phyloP scores from a whole-genome alignment of 169 alveolate species.

The Eimeria tenella region DNA sequence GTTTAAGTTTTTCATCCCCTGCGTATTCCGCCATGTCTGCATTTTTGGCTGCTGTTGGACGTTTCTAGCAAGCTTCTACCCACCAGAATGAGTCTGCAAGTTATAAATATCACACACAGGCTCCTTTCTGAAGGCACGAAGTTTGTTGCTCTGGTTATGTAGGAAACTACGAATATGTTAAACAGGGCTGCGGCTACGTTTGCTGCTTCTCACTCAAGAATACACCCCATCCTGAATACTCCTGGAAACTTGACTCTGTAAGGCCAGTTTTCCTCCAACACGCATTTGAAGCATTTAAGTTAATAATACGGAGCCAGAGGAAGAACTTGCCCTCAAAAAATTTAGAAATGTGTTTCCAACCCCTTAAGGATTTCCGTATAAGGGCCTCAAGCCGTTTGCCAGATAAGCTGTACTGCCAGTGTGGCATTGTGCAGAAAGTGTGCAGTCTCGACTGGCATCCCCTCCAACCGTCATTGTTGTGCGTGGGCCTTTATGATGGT shows the following conservation, averaged over 20 bases:
- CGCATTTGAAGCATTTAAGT: too few species aligned
- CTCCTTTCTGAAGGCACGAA: not conserved
- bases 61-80: not conserved
- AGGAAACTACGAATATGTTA: constrained; percentile 92
- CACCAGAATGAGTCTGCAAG: not conserved
- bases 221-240: constrained; percentile 95
- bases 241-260: constrained; percentile 92
- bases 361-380: too few species aligned
- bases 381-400: too few species aligned
- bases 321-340: too few species aligned
- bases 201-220: constrained; percentile 95
- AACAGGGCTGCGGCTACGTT: constrained; percentile 92
- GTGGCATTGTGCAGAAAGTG: constrained; percentile 85
- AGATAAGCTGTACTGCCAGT: not conserved
- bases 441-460: constrained; percentile 96
- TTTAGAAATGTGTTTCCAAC: too few species aligned
- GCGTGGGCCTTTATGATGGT: constrained; percentile 97
- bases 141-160: not conserved
- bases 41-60: not conserved
- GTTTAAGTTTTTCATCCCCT: not conserved
- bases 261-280: not conserved
- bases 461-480: constrained; percentile 92
- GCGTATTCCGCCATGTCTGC: not conserved
- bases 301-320: too few species aligned
- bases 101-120: not conserved